Evolutionary conservation across 805 yeast genomes (phyloP).

Genomic region (Torulaspora indica): DNA sequence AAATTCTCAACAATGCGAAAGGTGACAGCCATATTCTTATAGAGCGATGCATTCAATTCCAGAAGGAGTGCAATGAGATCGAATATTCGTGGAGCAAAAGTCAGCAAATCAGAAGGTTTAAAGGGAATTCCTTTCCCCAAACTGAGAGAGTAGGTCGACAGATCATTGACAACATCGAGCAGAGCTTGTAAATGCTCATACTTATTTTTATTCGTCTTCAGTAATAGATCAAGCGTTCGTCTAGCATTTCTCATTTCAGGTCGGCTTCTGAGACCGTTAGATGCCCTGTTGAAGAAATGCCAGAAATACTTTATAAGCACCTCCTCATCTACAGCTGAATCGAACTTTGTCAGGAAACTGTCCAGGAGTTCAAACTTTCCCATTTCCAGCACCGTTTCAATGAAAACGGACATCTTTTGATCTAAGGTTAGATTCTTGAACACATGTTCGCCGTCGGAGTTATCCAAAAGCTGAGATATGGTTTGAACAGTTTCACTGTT

Average conservation of each 20-base stretch:
- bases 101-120: conserved; percentile 39
- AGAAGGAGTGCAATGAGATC: conserved; percentile 42
- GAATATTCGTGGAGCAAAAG: conserved; percentile 32
- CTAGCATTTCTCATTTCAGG: conserved; percentile 41
- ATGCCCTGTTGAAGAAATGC: conserved; percentile 41
- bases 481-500: background rate
- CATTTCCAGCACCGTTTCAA: conserved; percentile 30
- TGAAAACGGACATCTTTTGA: conserved; percentile 17
- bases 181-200: conserved; percentile 18
- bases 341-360: conserved; percentile 13
- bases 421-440: conserved; percentile 18
- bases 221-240: conserved; percentile 25
- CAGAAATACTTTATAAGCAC: conserved; percentile 37
- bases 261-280: conserved; percentile 39
- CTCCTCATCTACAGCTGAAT: conserved; percentile 14
- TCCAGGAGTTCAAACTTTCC: conserved; percentile 31
- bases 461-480: conserved; percentile 6
- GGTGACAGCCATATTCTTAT: conserved; percentile 42
- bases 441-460: conserved; percentile 7
- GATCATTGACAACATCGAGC: conserved; percentile 29
- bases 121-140: conserved; percentile 36
- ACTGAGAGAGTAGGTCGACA: conserved; percentile 32
- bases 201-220: conserved; percentile 11
- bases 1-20: conserved; percentile 41
- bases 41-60: conserved; percentile 52